Conservation (phyloP, 2,329 filamentous ascomycete species). For the Aspergillus pseudoterreus region DNA sequence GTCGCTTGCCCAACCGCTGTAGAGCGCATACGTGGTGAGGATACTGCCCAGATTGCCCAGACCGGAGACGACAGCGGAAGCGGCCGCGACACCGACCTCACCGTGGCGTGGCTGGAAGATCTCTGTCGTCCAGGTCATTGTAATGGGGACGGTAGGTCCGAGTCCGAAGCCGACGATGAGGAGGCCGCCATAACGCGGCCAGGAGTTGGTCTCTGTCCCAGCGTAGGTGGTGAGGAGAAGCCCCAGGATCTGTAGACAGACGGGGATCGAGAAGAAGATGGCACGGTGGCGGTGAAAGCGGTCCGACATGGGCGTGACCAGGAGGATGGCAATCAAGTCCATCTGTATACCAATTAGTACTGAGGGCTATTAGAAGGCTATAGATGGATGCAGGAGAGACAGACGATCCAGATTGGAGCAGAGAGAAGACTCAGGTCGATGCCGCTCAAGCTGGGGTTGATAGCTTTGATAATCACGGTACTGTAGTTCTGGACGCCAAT, state of each 20-base stretch:
- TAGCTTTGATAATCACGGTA: constrained; percentile 77
- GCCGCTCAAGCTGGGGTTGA: constrained; percentile 68
- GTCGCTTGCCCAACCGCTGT: constrained; percentile 81
- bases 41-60: constrained; percentile 84
- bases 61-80: constrained; percentile 79
- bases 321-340: constrained; percentile 81
- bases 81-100: constrained; percentile 84
- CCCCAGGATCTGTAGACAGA: constrained; percentile 75
- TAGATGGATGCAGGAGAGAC: constrained; percentile 27
- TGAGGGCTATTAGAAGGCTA: no score
- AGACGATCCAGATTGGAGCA: constrained; percentile 86
- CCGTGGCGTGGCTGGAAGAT: constrained; percentile 87
- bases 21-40: constrained; percentile 82
- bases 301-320: constrained; percentile 81
- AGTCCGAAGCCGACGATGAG: constrained; percentile 86
- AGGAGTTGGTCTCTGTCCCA: constrained; percentile 57
- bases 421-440: constrained; percentile 78
- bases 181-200: constrained; percentile 85
- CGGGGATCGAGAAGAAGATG: constrained; percentile 74
- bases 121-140: constrained; percentile 90
- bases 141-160: constrained; percentile 85
- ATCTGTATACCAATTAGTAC: constrained; percentile 49
- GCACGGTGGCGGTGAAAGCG: constrained; percentile 78
- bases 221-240: constrained; percentile 77
- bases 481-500: constrained; percentile 88